Evolutionary conservation across 768 basidiomycete genomes (phyloP), one percentile per base, ranked within the genome.

Genomic region (Scleroderma citrinum): DNA sequence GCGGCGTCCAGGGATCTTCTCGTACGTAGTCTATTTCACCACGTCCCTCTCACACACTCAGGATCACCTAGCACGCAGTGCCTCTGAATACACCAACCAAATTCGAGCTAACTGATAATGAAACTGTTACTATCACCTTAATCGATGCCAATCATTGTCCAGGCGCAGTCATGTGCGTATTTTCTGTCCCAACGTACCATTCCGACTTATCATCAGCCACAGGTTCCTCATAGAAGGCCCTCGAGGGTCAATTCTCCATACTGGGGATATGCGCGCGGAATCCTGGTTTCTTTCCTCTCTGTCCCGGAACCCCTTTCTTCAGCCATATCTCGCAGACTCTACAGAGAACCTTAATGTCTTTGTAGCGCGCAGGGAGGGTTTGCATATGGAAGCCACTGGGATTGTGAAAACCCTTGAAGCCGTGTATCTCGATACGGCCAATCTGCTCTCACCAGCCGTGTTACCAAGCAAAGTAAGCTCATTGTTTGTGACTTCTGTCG

Each of bases 121-220:
- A 83, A 56, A 64, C 61, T 3, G 84, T 95, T 10, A 82, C 75
- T 0, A 75, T 96, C 49, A 94, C 92, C 0, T 74, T 87, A 10
- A 65, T 96, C 7, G 89, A 94, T 59, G 94, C 94, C 0, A 96
- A 96, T 59, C 94, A 97, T 63, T 96, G 93, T 62, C 94, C 92
- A 11, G 94, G 94, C 0, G 85, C 92, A 0, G 85, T 92, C 36
- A 95, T 97, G 93, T 92, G 59, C 23, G 82, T 68, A 4, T 24
- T 17, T 17, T 36, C 7, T 31, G 0, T 6, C 23, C 21, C 30
- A 6, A 30, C 19, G 21, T 35, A 37, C 38, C 19, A 26, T 26
- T 20, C 47, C 39, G 8, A 31, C 46, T 12, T 46, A 36, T 14
- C 2, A 5, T 55, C 10, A 26, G 12, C n/a, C 38, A 49, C 54